Conservation (phyloP, 345 rosid species). For the Stellera chamaejasme region DNA sequence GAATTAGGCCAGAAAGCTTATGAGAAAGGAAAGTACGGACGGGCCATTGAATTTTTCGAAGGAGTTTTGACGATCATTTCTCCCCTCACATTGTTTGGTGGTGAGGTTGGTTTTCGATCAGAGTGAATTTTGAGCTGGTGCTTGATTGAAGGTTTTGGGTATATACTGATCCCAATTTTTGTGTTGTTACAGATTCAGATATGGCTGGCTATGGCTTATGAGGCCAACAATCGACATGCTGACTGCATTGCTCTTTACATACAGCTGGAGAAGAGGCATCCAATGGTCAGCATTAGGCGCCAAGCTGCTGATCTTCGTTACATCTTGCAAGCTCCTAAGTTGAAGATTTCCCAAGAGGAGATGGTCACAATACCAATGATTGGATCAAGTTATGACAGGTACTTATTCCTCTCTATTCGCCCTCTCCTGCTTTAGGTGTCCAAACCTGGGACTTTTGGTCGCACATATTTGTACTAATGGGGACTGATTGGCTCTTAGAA, state of each 20-base stretch:
- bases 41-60: conserved; percentile 88
- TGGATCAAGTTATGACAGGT: conserved; percentile 83
- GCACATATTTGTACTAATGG: too few relatives aligned
- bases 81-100: conserved; percentile 72
- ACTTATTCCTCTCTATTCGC: neutral
- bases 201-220: conserved; percentile 99
- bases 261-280: conserved; percentile 81
- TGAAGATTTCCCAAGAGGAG: conserved; percentile 86
- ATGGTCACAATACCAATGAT: conserved; percentile 81
- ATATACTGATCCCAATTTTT: neutral
- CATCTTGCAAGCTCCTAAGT: conserved; percentile 91
- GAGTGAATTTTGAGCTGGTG: neutral
- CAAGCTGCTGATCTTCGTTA: conserved; percentile 92
- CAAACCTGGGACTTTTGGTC: too few relatives aligned
- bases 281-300: conserved; percentile 69
- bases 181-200: conserved; percentile 64
- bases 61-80: conserved; percentile 90
- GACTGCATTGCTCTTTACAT: conserved; percentile 87
- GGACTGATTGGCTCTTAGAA: too few relatives aligned
- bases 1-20: conserved; percentile 93
- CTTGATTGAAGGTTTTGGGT: neutral
- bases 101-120: conserved; percentile 69
- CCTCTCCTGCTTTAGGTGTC: neutral
- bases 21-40: conserved; percentile 86
- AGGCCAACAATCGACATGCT: conserved; percentile 76